Conservation (phyloP, 176 grass and related monocot species). For the Hsuehochloa calcarea region DNA sequence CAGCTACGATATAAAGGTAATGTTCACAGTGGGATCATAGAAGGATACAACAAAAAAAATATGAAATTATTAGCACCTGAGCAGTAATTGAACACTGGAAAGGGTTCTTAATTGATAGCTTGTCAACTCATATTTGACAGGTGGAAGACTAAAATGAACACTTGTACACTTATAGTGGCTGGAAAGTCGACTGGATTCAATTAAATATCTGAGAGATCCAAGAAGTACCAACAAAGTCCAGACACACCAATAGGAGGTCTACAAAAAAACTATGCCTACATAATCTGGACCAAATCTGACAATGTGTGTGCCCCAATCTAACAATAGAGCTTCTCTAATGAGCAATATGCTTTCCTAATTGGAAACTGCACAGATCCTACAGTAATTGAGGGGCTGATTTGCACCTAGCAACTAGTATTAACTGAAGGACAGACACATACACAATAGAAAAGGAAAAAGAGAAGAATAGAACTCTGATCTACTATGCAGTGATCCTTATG, state of each 20-base stretch:
- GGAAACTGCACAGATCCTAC: background rate
- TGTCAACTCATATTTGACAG: constrained; percentile 4
- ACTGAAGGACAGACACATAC: background rate
- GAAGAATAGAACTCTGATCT: background rate
- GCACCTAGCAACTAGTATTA: constrained; percentile 16
- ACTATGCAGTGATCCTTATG: background rate
- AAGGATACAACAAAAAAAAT: background rate
- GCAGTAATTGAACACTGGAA: background rate
- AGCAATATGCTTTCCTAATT: background rate
- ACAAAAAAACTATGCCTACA: background rate
- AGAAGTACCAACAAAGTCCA: background rate
- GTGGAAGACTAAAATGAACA: background rate
- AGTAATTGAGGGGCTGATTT: constrained; percentile 6
- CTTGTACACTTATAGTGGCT: background rate
- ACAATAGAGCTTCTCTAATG: background rate
- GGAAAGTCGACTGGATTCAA: background rate
- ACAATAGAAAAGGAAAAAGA: background rate
- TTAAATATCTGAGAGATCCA: background rate
- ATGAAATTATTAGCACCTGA: constrained; percentile 2
- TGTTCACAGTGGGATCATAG: background rate
- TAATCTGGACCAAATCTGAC: constrained; percentile 13
- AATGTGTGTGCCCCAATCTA: background rate
- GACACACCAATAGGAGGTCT: background rate
- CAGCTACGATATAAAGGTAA: background rate
- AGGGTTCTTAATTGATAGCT: constrained; percentile 1